Conservation (phyloP, 2,329 filamentous ascomycete species). For the Calonectria leucothoes region DNA sequence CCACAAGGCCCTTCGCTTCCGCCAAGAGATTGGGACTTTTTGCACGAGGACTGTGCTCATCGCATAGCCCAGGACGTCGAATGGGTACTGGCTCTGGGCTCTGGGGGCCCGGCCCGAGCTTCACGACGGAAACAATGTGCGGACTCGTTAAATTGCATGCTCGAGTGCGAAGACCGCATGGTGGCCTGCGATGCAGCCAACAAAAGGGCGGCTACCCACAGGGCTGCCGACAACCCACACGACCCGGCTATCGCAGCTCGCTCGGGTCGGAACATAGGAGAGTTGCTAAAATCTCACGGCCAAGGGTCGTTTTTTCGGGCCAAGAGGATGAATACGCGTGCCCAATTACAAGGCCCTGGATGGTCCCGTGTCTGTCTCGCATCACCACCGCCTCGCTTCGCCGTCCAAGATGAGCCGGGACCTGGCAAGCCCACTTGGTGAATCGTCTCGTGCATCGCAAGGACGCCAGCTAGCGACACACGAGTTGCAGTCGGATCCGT, state of each 20-base stretch:
- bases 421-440: neutral
- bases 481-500: no score
- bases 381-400: neutral
- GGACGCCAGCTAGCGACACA: no score
- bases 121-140: neutral
- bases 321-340: neutral
- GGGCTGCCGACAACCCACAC: neutral
- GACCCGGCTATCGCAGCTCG: neutral
- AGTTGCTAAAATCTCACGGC: neutral
- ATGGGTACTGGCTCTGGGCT: neutral
- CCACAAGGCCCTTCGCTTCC: neutral
- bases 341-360: neutral
- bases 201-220: neutral
- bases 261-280: neutral
- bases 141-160: neutral
- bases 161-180: neutral
- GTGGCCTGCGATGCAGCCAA: neutral
- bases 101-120: no score
- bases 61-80: neutral
- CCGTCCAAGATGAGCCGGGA: neutral
- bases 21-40: neutral
- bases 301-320: no score
- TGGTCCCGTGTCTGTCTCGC: neutral
- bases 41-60: neutral
- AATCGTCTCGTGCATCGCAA: neutral